Evolutionary conservation across 257 asterid genomes (phyloP).

Genomic region (Solanum sitiens): DNA sequence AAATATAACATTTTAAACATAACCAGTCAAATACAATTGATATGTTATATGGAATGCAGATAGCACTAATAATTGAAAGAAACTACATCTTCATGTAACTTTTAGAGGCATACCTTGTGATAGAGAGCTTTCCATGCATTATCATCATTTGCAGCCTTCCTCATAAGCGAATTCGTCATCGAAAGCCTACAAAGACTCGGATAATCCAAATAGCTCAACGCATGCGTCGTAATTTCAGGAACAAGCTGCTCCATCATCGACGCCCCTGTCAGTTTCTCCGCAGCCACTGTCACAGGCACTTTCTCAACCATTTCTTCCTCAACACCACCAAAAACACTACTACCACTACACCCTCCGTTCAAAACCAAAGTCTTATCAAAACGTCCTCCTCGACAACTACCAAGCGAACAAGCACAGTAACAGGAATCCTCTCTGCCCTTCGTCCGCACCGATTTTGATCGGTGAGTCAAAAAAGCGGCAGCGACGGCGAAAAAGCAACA

Average conservation of each 20-base stretch:
- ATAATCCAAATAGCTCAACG: constrained; percentile 88
- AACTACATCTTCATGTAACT: not conserved
- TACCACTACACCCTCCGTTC: not conserved
- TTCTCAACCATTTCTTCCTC: constrained; percentile 12
- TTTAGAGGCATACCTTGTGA: constrained; percentile 49
- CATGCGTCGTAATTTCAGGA: constrained; percentile 97
- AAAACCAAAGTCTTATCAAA: not conserved
- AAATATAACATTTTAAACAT: not conserved
- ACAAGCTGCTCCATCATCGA: constrained; percentile 99
- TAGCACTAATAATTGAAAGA: not conserved
- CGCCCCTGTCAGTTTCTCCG: constrained; percentile 63
- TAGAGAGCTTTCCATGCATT: constrained; percentile 94
- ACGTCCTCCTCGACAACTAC: constrained; percentile 4
- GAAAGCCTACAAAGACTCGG: constrained; percentile 93
- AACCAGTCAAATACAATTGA: not conserved
- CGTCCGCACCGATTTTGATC: constrained; percentile 18
- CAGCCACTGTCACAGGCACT: constrained; percentile 23
- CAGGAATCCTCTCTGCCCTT: not conserved
- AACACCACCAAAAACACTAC: not conserved
- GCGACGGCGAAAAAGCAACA: constrained; percentile 35
- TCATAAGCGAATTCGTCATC: constrained; percentile 93
- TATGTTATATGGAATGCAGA: not conserved
- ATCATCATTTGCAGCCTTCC: constrained; percentile 94
- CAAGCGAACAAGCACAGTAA: not conserved
- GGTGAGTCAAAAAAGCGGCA: constrained; percentile 25